Percentiles rank a stretch among this genome's conserved stretches.
phyloP scores from a whole-genome alignment of 352 stramenopile species.

The Globisporangium perplexum region DNA sequence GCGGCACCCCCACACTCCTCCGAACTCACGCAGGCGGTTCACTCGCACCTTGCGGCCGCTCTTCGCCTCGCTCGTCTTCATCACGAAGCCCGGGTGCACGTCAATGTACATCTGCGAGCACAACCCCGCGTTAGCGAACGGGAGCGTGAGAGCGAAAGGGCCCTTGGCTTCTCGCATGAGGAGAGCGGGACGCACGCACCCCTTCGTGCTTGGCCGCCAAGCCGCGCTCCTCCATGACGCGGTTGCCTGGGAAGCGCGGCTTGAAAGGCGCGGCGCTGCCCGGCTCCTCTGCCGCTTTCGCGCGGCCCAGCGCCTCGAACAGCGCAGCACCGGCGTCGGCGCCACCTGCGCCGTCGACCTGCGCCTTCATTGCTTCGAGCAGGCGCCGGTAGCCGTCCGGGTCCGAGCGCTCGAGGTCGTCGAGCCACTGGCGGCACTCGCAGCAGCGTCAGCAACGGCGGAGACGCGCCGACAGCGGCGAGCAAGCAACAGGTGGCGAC shows the following conservation, averaged over 20 bases:
- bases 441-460: background rate
- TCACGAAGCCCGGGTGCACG: slow-evolving; percentile 71
- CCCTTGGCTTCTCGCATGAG: background rate
- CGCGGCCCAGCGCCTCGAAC: slow-evolving; percentile 39
- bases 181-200: slow-evolving; percentile 19
- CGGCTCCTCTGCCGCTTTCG: slow-evolving; percentile 1
- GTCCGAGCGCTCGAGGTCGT: slow-evolving; percentile 66
- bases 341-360: slow-evolving; percentile 30
- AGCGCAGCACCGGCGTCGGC: slow-evolving; percentile 28
- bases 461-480: background rate
- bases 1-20: background rate
- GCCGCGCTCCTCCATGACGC: slow-evolving; percentile 58
- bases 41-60: slow-evolving; percentile 61
- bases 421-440: slow-evolving; percentile 38
- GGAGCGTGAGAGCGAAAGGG: background rate
- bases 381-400: slow-evolving; percentile 57
- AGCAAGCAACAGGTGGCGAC: background rate
- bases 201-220: slow-evolving; percentile 53
- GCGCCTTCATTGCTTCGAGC: slow-evolving; percentile 58
- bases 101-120: slow-evolving; percentile 57
- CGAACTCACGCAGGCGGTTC: too few relatives aligned
- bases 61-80: slow-evolving; percentile 62
- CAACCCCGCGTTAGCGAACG: background rate
- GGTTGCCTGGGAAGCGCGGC: slow-evolving; percentile 60
- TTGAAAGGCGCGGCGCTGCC: slow-evolving; percentile 33